A percentile compares a stretch with the other conserved stretches of the same genome.
Evolutionary conservation across 257 asterid species (phyloP).

Genomic region (Penstemon newberryi): DNA sequence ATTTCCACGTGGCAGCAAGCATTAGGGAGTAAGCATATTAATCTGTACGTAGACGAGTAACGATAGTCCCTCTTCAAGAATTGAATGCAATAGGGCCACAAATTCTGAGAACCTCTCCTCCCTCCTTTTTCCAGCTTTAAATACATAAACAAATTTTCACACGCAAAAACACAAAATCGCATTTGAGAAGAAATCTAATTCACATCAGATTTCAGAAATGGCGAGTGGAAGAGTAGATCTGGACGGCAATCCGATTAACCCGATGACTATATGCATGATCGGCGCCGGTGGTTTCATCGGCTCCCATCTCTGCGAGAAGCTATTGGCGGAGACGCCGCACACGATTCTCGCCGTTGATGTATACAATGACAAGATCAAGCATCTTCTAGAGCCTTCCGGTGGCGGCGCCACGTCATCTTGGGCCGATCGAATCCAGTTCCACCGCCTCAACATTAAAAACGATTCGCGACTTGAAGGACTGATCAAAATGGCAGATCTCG

Average conservation of each 20-base stretch:
- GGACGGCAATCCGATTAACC: conserved; percentile 48
- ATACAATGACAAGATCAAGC: conserved; percentile 58
- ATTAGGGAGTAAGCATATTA: neutral
- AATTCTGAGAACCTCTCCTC: conserved; percentile 18
- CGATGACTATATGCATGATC: conserved; percentile 59
- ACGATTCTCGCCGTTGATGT: conserved; percentile 61
- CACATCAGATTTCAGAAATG: conserved; percentile 24
- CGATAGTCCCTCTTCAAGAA: neutral
- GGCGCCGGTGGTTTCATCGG: conserved; percentile 76
- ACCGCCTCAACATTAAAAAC: conserved; percentile 85
- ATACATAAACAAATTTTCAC: conserved; percentile 17
- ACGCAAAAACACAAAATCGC: neutral
- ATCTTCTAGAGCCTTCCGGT: conserved; percentile 45
- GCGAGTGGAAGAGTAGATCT: conserved; percentile 55
- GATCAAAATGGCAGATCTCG: conserved; percentile 96
- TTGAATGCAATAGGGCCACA: neutral
- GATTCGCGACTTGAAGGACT: conserved; percentile 99
- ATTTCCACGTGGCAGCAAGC: neutral
- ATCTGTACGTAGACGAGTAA: neutral
- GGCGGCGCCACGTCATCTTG: neutral
- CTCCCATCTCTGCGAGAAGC: conserved; percentile 59
- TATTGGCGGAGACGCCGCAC: conserved; percentile 55
- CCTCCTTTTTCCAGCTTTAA: conserved; percentile 43
- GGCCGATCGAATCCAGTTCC: conserved; percentile 71
- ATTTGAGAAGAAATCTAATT: too few species aligned